phyloP scores from a whole-genome alignment of 1,284 basidiomycete species.

The Entoloma clypeatum region DNA sequence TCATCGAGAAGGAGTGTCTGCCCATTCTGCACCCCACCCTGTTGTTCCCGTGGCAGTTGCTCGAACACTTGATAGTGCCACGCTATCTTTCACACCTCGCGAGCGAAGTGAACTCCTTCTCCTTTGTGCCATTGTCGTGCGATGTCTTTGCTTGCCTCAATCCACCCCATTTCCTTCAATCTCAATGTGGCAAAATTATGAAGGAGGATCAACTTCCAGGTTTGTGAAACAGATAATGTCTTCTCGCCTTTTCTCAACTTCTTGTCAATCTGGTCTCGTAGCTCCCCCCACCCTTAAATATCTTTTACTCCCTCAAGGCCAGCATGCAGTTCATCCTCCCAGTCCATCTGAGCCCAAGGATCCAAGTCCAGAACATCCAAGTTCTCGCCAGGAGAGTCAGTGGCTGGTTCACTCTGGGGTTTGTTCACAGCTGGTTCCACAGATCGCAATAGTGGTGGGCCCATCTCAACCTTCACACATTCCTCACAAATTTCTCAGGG shows the following conservation, averaged over 20 bases:
- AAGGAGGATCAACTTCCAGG: slow-evolving; percentile 14
- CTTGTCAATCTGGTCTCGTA: slow-evolving; percentile 14
- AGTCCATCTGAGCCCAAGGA: too few relatives aligned
- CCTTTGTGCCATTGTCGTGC: slow-evolving; percentile 15
- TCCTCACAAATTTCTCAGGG: not conserved
- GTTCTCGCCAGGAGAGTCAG: too few relatives aligned
- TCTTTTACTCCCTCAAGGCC: not conserved
- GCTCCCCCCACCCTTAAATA: slow-evolving; percentile 8
- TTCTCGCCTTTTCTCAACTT: slow-evolving; percentile 14
- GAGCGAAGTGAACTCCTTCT: slow-evolving; percentile 19
- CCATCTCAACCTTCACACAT: not conserved
- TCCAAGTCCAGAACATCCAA: too few relatives aligned
- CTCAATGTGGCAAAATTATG: slow-evolving; percentile 17
- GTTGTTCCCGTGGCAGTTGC: slow-evolving; percentile 24
- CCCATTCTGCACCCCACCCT: slow-evolving; percentile 20
- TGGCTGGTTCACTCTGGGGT: too few relatives aligned
- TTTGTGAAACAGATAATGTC: slow-evolving; percentile 9
- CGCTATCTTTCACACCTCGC: slow-evolving; percentile 23
- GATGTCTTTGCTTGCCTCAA: slow-evolving; percentile 14
- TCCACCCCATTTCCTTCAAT: slow-evolving; percentile 13
- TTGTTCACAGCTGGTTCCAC: too few relatives aligned
- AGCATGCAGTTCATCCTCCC: slow-evolving; percentile 8
- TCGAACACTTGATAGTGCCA: slow-evolving; percentile 30
- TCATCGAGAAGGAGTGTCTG: slow-evolving; percentile 24
- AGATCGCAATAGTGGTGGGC: too few relatives aligned